Percentiles rank a stretch among this genome's conserved stretches.
These are phyloP conservation scores for Komagataella pastoris DNA, from an alignment of 805 yeast genomes.

Conservation along the genomic window DNA sequence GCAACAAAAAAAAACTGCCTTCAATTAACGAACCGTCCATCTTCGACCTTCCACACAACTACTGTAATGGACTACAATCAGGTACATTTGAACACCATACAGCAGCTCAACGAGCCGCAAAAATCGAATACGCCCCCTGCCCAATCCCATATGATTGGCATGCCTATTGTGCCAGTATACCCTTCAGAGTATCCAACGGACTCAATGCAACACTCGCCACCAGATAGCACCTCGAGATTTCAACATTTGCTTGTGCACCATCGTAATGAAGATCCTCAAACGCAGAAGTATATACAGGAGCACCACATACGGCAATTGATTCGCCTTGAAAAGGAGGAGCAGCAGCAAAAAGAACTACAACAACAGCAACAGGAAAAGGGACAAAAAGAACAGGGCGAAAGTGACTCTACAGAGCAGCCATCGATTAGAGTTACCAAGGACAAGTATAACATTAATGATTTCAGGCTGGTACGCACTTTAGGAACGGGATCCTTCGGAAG, in stretches of 20 bases:
- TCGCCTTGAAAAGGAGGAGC: not conserved
- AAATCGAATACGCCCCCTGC: not conserved
- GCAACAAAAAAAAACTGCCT: not conserved
- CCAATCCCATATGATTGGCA: not conserved
- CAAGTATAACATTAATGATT: constrained; percentile 40
- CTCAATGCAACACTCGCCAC: not conserved
- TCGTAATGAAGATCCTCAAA: not conserved
- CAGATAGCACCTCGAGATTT: not conserved
- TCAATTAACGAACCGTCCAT: not conserved
- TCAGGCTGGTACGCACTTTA: constrained; percentile 40
- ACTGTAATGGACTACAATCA: not conserved
- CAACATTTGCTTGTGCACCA: not conserved
- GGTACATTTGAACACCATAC: not conserved
- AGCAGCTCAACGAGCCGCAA: not conserved
- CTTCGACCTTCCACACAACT: not conserved
- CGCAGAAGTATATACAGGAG: not conserved
- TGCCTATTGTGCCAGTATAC: not conserved
- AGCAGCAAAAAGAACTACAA: not conserved
- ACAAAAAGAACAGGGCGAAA: not conserved
- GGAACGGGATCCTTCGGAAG: constrained; percentile 54
- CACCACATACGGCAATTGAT: not conserved
- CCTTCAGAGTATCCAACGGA: not conserved
- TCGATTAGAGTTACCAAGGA: not conserved
- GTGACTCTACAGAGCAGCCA: not conserved
- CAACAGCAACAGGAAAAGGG: not conserved